Conservation (phyloP, 2,329 filamentous ascomycete genomes). For the Colletotrichum navitas region DNA sequence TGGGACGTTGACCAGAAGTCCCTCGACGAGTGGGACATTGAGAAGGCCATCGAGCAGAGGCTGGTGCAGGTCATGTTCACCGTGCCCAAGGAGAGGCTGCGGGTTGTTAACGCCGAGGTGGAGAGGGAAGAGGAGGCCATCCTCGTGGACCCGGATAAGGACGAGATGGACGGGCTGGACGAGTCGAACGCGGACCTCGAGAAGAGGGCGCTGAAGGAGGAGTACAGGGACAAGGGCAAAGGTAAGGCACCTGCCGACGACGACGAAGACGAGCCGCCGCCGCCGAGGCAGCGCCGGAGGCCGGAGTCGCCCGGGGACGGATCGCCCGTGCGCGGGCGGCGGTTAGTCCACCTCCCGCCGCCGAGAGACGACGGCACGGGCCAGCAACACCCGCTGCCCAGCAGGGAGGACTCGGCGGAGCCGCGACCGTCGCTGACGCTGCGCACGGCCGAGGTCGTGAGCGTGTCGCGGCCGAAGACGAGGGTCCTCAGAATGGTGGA, state of each 20-base stretch:
- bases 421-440: constrained; percentile 51
- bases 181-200: constrained; percentile 1
- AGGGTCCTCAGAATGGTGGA: constrained; percentile 69
- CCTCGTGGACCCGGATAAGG: constrained; percentile 56
- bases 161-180: constrained; percentile 41
- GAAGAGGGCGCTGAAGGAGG: constrained; percentile 22
- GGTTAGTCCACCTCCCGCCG: constrained; percentile 41
- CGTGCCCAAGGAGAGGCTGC: constrained; percentile 84
- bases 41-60: constrained; percentile 76
- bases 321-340: constrained; percentile 31
- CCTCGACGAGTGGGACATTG: constrained; percentile 81
- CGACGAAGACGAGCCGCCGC: neutral
- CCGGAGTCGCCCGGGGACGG: constrained; percentile 34
- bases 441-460: constrained; percentile 63
- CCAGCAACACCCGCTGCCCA: neutral
- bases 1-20: constrained; percentile 69
- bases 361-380: constrained; percentile 27
- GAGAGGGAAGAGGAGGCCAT: constrained; percentile 58
- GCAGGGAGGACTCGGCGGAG: constrained; percentile 43
- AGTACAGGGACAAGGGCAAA: constrained; percentile 33
- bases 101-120: constrained; percentile 87
- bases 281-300: constrained; percentile 21
- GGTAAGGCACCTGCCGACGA: constrained; percentile 33
- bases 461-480: constrained; percentile 56
- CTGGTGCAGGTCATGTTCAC: constrained; percentile 92